These are phyloP conservation scores for Magnolia officinalis DNA, from an alignment of 164 flowering plant species.

Conservation along the genomic window DNA sequence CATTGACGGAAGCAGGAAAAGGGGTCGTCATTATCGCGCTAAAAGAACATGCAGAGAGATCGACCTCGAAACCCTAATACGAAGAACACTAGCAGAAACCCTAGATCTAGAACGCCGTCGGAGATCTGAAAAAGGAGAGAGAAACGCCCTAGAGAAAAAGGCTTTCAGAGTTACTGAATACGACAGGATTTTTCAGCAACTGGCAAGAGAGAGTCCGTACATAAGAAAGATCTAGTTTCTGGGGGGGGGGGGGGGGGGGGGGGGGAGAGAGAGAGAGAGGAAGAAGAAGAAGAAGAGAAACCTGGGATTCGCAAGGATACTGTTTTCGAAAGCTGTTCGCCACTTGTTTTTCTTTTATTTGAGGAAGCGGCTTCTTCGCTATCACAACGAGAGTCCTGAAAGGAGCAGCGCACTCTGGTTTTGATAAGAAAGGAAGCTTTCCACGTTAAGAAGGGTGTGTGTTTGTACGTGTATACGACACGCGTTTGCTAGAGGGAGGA, in stretches of 20 bases:
- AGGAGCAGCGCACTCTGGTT: background rate
- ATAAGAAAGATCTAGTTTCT: background rate
- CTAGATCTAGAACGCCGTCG: slow-evolving; percentile 24
- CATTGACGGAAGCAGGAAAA: slow-evolving; percentile 38
- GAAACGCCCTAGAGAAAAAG: background rate
- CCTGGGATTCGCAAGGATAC: background rate
- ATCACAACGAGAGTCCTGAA: background rate
- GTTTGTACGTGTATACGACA: background rate
- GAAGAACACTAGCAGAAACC: slow-evolving; percentile 12
- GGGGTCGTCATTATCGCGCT: slow-evolving; percentile 40
- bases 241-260: background rate
- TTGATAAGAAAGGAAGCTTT: background rate
- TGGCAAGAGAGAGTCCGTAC: background rate
- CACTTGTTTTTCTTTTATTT: background rate
- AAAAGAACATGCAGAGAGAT: slow-evolving; percentile 8
- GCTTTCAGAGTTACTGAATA: background rate
- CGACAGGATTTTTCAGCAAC: background rate
- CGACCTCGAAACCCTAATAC: slow-evolving; percentile 16
- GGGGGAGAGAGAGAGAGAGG: background rate
- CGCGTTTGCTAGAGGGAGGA: background rate
- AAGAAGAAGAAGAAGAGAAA: background rate
- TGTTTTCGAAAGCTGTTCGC: background rate
- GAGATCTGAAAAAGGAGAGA: background rate
- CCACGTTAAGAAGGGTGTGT: background rate
- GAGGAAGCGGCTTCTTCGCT: background rate